Base-by-base conservation (phyloP, 176 grass and related monocot species). In the Juncus effusus region DNA sequence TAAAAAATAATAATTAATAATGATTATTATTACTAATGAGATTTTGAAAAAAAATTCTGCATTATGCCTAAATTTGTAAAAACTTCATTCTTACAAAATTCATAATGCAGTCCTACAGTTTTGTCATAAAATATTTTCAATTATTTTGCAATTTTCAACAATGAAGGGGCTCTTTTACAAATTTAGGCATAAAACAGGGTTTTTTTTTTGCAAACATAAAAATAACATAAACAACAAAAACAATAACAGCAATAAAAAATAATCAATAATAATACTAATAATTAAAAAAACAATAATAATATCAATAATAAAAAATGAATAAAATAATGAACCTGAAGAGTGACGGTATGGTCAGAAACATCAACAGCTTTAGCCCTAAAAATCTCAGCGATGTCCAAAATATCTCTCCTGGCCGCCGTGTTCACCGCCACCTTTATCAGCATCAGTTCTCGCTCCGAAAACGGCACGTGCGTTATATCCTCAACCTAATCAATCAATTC, bases 291-390 rank as follows among this genome's bases (percentile, higher is more conserved):
- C 4, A 59, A 35, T 11, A n/a, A 63, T 36, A 15, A 5, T 63
- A 12, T 52, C 38, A 41, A 60, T 28, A 57, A 19, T 10, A 0
- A 66, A 4, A 37, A 38, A 42, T 59, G 62, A 13, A 66, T 42
- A 44, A 9, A 40, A 67, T 41, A 45, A 35, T 44, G 56, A 59
- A 97, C 94, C 88, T 89, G 82, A 73, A 97, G 78, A 1, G 94
- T 97, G 65, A 97, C 82, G 35, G 94, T 92, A 75, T 97, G 94
- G 73, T 92, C 88, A 66, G 94, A 97, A 71, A 97, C 82, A 72
- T 97, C 94, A 8, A 97, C 64, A 76, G 82, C 69, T 79, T 80
- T 88, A 68, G 94, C 88, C 62, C 88, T 82, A 53, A 97, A 97
- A 47, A 97, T 97, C 56, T 92, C 78, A 51, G 85, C 85, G 69